Evolutionary conservation across 768 basidiomycete species (phyloP).

Genomic region (Amanita fuliginea): DNA sequence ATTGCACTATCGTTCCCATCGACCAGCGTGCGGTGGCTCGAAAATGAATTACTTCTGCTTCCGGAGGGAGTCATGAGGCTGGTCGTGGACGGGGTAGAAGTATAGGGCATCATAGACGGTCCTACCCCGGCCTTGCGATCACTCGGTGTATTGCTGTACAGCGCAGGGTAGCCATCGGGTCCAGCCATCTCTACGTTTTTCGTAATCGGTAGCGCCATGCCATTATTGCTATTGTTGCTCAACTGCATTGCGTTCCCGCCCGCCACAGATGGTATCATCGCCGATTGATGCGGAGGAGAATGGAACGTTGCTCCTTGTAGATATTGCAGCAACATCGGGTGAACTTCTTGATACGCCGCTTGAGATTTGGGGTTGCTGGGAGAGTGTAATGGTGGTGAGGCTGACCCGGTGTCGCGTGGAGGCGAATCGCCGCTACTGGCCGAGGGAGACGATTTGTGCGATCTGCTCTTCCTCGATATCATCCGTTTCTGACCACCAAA

Average conservation of each 20-base stretch:
- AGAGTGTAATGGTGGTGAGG: conserved; percentile 12
- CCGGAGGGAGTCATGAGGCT: not conserved
- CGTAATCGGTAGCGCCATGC: not conserved
- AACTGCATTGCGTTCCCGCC: not conserved
- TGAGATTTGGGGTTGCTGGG: not conserved
- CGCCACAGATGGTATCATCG: not conserved
- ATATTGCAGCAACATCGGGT: conserved; percentile 6
- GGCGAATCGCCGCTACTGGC: conserved; percentile 6
- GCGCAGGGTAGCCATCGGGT: not conserved
- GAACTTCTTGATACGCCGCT: conserved; percentile 1
- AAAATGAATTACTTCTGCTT: conserved; percentile 2
- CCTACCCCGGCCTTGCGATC: not conserved
- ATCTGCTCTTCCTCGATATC: conserved; percentile 20
- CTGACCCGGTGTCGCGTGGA: conserved; percentile 3
- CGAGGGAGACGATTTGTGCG: not conserved
- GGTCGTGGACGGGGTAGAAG: not conserved
- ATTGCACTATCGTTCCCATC: not conserved
- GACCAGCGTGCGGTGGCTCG: not conserved
- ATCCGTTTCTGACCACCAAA: conserved; percentile 43
- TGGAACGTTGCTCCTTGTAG: conserved; percentile 3
- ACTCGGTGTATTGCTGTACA: not conserved
- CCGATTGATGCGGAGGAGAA: not conserved
- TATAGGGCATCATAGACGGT: not conserved
- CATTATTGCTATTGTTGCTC: not conserved
- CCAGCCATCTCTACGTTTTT: not conserved